These are phyloP conservation scores for Aspergillus asperescens DNA, from an alignment of 495 filamentous ascomycete genomes.

Conservation along the genomic window DNA sequence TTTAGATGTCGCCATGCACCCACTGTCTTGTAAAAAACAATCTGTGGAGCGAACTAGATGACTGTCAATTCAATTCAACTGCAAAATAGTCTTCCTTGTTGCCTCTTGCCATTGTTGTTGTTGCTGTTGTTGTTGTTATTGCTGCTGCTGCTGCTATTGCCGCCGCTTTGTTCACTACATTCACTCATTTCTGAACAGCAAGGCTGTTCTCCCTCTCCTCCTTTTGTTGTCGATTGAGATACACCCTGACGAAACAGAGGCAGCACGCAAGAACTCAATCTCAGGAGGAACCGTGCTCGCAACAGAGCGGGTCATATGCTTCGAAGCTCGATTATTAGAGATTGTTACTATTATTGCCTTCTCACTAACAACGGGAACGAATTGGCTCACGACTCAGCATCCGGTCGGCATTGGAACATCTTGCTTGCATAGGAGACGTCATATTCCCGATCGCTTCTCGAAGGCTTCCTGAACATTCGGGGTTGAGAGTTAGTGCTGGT, in stretches of 20 bases:
- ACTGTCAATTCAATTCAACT: slow-evolving; percentile 4
- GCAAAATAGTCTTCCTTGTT: background rate
- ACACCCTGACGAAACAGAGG: background rate
- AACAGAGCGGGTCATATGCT: slow-evolving; percentile 15
- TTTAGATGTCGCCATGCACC: slow-evolving; percentile 17
- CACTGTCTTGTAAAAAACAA: slow-evolving; percentile 18
- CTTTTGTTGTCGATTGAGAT: background rate
- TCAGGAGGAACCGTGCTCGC: slow-evolving; percentile 17
- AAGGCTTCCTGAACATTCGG: slow-evolving; percentile 15
- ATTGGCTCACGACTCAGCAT: background rate
- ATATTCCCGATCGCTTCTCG: slow-evolving; percentile 14
- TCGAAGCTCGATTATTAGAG: slow-evolving; percentile 9
- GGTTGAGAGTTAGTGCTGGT: background rate
- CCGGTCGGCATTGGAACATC: slow-evolving; percentile 3
- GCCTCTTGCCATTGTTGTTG: background rate
- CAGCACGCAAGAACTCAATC: background rate
- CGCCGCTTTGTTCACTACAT: too few relatives aligned
- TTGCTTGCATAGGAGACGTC: slow-evolving; percentile 1
- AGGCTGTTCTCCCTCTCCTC: too few relatives aligned
- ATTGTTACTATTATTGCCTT: background rate
- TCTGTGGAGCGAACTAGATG: slow-evolving; percentile 12
- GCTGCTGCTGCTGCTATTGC: too few relatives aligned
- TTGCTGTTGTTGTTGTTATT: background rate
- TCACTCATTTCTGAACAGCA: too few relatives aligned
- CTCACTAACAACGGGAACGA: background rate